Base-by-base conservation (phyloP, 2,329 filamentous ascomycete species). In the Monosporascus ibericus region DNA sequence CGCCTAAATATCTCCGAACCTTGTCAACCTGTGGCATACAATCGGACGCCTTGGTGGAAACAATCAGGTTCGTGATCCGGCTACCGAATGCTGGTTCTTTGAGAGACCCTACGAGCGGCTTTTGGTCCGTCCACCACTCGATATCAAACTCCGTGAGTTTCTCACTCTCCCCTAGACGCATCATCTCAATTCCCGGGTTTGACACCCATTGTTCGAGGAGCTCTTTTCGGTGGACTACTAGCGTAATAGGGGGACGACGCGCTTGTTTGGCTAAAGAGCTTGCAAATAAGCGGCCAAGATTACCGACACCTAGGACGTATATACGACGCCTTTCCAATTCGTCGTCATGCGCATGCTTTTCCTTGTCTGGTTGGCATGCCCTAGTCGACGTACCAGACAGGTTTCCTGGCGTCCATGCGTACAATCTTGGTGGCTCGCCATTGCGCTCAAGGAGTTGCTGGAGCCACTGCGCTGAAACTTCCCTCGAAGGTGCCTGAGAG, bases 301-400 rank as follows among this genome's bases (percentile, higher is more conserved):
- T 95, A 37, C 92, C 92, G 11, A 88, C 66, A 11, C 92, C 92
- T 3, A 96, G 72, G 47, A 96, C 78, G 63, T 94, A 84, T 55
- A 95, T 85, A 36, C 85, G 78, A n/a, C 65, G 65, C 2, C 36
- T 44, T 39, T 57, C 54, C 8, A 56, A 47, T 5, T 50, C 49
- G 14, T 30, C 37, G 22, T 22, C 36, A 22, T 34, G 3, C 8
- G 17, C 20, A 5, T n/a, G 18, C 39, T 34, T 18, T 34, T 7
- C 22, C 6, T 39, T 22, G 3, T 38, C 24, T 2, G 11, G 37
- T 9, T 27, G 27, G 6, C 44, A 7, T 30, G 7, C 24, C 17
- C 25, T 38, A 6, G 14, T 6, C 11, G 34, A 5, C 2, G 24
- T n/a, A 14, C 22, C 25, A 39, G 51, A 25, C 24, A 68, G 48